Conservation (phyloP, 2,329 filamentous ascomycete species). For the Endoconidiophora polonica region DNA sequence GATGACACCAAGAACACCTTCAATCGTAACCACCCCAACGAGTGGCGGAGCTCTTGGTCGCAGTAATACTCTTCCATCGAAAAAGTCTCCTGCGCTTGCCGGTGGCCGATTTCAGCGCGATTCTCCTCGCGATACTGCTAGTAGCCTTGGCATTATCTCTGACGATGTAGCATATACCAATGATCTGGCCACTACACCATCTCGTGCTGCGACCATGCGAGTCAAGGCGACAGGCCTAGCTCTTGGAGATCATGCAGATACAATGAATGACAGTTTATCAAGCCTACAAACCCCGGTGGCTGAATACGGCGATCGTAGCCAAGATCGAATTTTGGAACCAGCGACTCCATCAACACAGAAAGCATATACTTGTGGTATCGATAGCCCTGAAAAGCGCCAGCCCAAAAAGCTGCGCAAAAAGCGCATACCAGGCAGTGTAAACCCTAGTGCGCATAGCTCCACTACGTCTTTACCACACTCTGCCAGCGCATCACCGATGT, state of each 20-base stretch:
- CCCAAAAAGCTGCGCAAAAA: slow-evolving; percentile 91
- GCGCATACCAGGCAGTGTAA: slow-evolving; percentile 55
- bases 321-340: slow-evolving; percentile 30
- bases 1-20: slow-evolving; percentile 8
- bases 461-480: slow-evolving; percentile 49
- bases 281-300: slow-evolving; percentile 18
- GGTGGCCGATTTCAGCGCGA: slow-evolving; percentile 45
- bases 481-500: slow-evolving; percentile 28
- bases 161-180: slow-evolving; percentile 4
- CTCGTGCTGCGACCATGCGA: slow-evolving; percentile 4
- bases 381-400: slow-evolving; percentile 44
- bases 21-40: slow-evolving; percentile 34
- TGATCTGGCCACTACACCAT: neutral
- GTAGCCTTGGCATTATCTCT: slow-evolving; percentile 8
- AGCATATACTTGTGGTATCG: slow-evolving; percentile 43
- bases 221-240: neutral
- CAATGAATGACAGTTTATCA: slow-evolving; percentile 16
- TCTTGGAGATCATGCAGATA: slow-evolving; percentile 17
- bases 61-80: slow-evolving; percentile 89
- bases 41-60: slow-evolving; percentile 32
- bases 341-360: slow-evolving; percentile 24
- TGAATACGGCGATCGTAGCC: slow-evolving; percentile 26
- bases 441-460: slow-evolving; percentile 82
- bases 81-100: slow-evolving; percentile 59
- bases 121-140: slow-evolving; percentile 14